Evolutionary conservation across 208 protist genomes (phyloP).

Genomic region (Leishmania tarentolae): DNA sequence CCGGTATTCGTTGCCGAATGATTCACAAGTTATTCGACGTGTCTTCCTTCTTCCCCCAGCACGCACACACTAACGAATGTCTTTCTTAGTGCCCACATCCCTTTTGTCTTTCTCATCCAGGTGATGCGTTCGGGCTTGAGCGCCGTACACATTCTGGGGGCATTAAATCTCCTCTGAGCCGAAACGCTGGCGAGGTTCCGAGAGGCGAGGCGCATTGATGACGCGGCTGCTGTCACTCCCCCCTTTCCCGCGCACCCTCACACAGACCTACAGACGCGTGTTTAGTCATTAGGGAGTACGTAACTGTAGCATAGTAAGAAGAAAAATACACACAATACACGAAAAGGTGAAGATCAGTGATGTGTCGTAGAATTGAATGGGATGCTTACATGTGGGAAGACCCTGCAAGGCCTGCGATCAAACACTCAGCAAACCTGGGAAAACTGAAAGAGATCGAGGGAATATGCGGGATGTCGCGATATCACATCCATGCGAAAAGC

Average conservation of each 20-base stretch:
- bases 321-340: neutral
- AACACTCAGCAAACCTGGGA: neutral
- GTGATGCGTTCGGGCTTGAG: neutral
- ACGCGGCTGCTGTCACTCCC: neutral
- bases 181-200: neutral
- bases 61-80: neutral
- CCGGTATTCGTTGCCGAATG: neutral
- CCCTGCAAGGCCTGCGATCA: neutral
- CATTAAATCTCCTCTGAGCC: neutral
- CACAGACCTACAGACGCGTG: neutral
- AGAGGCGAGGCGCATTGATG: neutral
- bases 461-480: neutral
- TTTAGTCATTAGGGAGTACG: slow-evolving; percentile 30
- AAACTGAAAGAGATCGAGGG: neutral
- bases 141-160: no score
- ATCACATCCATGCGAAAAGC: neutral
- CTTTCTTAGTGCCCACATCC: neutral
- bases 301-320: slow-evolving; percentile 34
- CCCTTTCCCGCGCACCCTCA: neutral
- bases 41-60: neutral
- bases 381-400: no score
- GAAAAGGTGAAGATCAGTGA: neutral
- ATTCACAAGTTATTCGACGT: neutral
- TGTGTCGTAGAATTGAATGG: neutral
- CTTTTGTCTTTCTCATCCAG: neutral